A percentile compares a stretch with the other conserved stretches of the same genome.
phyloP scores from a whole-genome alignment of 2,329 filamentous ascomycete genomes.

The Colletotrichum ledebouriae region DNA sequence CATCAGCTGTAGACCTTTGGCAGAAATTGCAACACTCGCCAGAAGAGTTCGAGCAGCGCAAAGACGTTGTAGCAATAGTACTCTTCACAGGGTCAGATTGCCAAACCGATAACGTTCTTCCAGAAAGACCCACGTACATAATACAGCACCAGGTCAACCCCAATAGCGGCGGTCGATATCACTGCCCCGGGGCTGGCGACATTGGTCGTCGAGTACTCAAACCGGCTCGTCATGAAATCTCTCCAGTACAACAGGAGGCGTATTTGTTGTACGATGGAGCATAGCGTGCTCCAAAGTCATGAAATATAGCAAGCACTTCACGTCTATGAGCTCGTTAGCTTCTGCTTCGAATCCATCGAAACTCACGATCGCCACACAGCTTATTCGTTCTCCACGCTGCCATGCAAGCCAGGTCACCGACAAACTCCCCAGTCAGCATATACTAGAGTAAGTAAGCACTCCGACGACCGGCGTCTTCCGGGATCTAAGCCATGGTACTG shows the following conservation, averaged over 20 bases:
- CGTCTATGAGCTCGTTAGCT: not conserved
- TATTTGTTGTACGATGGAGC: slow-evolving; percentile 13
- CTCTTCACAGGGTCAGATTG: not conserved
- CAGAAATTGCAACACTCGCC: not conserved
- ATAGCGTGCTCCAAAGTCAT: slow-evolving; percentile 9
- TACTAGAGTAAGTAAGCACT: slow-evolving; percentile 24
- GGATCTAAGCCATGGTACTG: slow-evolving; percentile 26
- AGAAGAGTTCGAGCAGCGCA: slow-evolving; percentile 10
- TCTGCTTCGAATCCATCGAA: fast-evolving
- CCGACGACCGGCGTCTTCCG: slow-evolving; percentile 18
- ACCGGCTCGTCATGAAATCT: slow-evolving; percentile 5
- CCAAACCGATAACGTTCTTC: fast-evolving
- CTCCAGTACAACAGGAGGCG: not conserved
- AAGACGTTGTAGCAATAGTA: slow-evolving; percentile 26
- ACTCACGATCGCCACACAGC: not conserved
- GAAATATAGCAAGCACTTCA: slow-evolving; percentile 16
- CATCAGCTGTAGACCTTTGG: fast-evolving
- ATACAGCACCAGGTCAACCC: slow-evolving; percentile 13
- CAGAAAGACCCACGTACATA: not conserved
- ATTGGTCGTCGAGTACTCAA: slow-evolving; percentile 5
- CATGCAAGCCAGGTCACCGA: slow-evolving; percentile 22
- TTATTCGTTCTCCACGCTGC: slow-evolving; percentile 3
- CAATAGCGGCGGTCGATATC: slow-evolving; percentile 12
- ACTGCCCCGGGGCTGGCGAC: not conserved
- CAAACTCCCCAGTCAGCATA: not conserved